Base-by-base conservation (phyloP, 1,284 basidiomycete species). In the Trichosporon inkin region DNA sequence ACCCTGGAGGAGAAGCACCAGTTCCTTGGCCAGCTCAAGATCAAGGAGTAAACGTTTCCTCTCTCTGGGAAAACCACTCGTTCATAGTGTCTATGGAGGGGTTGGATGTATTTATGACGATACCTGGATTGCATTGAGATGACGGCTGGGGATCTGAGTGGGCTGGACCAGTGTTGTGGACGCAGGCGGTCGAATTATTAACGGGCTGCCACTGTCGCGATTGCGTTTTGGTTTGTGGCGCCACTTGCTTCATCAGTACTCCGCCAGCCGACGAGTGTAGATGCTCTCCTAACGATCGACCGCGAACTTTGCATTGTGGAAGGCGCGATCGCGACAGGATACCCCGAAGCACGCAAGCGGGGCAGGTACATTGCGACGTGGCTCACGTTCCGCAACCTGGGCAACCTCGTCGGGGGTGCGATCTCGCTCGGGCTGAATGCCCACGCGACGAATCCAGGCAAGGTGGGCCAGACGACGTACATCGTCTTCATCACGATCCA, bases 1-100 rank as follows among this genome's bases (percentile, higher is more conserved):
- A 95, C 92, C 55, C 83, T 84, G 81, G 90, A 90, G 81, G 95
- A 98, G 88, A 95, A 95, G 86, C 83, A 84, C 70, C 86, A 90
- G 75, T 97, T 97, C 87, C 79, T 94, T 79, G 94, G 94, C 80
- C 81, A 78, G 62, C 76, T 78, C 63, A 81, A 79, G 73, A 77
- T 79, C 71, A 76, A 79, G 71, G 62, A 67, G 62, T 68, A 64
- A 67, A 55, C 11, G 49, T 32, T 32, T 32, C 41, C 5, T 47
- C 41, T 7, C 22, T 16, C 10, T 22, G 8, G 13, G 41, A 47
- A 10, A 14, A 47, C 41, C 41, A 28, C 41, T 20, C 14, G 41
- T 47, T 47, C 41, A 32, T 47, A 28, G 41, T 10, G 3, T 28
- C 8, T 47, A 22, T 47, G 41, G 24, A 28, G 41, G 6, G 14